Evolutionary conservation across 805 yeast genomes (phyloP).

Genomic region (Spencermartinsiella europaea): DNA sequence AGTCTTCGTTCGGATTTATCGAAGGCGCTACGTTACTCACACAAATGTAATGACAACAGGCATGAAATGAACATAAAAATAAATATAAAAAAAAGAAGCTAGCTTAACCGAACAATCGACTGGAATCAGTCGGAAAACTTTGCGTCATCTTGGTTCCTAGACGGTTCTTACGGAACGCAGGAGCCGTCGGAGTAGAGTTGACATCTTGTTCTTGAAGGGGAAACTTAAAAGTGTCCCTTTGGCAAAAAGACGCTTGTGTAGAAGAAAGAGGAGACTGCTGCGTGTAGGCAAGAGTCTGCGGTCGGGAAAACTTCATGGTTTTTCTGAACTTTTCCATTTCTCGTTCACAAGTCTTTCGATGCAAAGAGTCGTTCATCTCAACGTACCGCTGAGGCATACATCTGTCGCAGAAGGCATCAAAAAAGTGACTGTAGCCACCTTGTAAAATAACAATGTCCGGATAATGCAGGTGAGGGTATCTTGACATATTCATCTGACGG

Average conservation of each 20-base stretch:
- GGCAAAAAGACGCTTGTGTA: not conserved
- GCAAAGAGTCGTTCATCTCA: conserved; percentile 68
- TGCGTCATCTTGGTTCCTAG: not conserved
- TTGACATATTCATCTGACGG: conserved; percentile 62
- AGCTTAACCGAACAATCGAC: not conserved
- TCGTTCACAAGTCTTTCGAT: conserved; percentile 45
- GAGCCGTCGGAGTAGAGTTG: conserved; percentile 15
- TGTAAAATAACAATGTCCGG: conserved; percentile 87
- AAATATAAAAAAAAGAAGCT: not conserved
- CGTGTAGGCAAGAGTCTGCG: conserved; percentile 12
- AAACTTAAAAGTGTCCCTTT: conserved; percentile 13
- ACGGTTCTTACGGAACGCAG: not conserved
- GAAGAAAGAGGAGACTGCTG: not conserved
- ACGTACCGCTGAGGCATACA: conserved; percentile 79
- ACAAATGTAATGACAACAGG: too few relatives aligned
- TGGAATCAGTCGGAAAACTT: not conserved
- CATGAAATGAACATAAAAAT: not conserved
- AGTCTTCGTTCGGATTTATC: too few relatives aligned
- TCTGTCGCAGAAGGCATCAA: conserved; percentile 47
- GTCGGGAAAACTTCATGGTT: conserved; percentile 32
- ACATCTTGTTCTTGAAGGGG: conserved; percentile 14
- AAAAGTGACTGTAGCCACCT: conserved; percentile 87
- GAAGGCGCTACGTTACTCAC: too few relatives aligned
- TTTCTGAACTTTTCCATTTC: conserved; percentile 50
- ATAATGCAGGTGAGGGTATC: conserved; percentile 75